Evolutionary conservation across 805 yeast species (phyloP).

Genomic region (Teunomyces pallodes): DNA sequence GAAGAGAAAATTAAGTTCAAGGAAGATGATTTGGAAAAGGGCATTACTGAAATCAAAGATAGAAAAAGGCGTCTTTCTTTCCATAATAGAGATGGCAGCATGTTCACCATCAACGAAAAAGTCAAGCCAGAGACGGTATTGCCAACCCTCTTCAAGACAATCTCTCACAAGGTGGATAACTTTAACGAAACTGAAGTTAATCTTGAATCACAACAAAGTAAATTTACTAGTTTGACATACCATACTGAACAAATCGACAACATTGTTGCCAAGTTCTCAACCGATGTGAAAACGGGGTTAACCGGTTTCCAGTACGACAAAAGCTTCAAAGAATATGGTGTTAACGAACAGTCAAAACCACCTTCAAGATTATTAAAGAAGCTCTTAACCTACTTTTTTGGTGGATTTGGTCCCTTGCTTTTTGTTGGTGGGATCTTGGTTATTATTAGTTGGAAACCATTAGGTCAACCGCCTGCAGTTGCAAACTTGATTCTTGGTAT

Average conservation of each 20-base stretch:
- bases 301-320: slow-evolving; percentile 9
- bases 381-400: slow-evolving; percentile 41
- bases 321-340: slow-evolving; percentile 26
- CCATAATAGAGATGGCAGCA: slow-evolving; percentile 6
- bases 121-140: slow-evolving; percentile 27
- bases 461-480: slow-evolving; percentile 45
- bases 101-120: slow-evolving; percentile 8
- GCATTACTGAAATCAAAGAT: not conserved
- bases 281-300: slow-evolving; percentile 23
- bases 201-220: slow-evolving; percentile 13
- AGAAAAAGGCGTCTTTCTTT: slow-evolving; percentile 5
- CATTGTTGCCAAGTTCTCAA: slow-evolving; percentile 20
- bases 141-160: slow-evolving; percentile 37
- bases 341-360: slow-evolving; percentile 38
- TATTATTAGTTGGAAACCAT: slow-evolving; percentile 45
- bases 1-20: slow-evolving; percentile 5
- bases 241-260: slow-evolving; percentile 23
- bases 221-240: slow-evolving; percentile 28
- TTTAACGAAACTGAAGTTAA: slow-evolving; percentile 9
- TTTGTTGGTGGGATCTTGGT: slow-evolving; percentile 42
- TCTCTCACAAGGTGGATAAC: slow-evolving; percentile 35
- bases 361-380: slow-evolving; percentile 29
- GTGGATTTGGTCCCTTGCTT: slow-evolving; percentile 47
- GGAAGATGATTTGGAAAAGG: slow-evolving; percentile 4
- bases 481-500: slow-evolving; percentile 45